phyloP scores from a whole-genome alignment of 768 basidiomycete genomes.

The Boletus rubropictus region DNA sequence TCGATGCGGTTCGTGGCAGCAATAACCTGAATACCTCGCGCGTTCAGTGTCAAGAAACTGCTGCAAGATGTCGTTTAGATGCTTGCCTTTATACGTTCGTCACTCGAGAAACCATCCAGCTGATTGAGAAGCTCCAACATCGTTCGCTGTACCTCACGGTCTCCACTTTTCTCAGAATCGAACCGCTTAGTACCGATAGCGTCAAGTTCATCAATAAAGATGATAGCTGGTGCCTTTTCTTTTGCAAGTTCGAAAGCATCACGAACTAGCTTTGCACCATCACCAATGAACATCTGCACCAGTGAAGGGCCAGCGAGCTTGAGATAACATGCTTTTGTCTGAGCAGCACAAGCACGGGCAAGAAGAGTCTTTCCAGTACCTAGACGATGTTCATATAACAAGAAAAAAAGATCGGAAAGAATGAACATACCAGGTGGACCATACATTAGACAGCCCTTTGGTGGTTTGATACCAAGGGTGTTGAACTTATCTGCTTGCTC shows the following conservation, averaged over 20 bases:
- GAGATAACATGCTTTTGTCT: constrained; percentile 96
- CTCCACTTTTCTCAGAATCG: constrained; percentile 97
- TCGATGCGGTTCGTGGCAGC: constrained; percentile 99
- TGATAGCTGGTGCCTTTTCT: constrained; percentile 97
- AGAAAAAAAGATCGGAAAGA: background rate
- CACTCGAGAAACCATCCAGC: constrained; percentile 94
- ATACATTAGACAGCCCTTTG: constrained; percentile 98
- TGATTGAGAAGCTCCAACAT: constrained; percentile 99
- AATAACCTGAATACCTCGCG: constrained; percentile 62
- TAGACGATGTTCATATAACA: constrained; percentile 20
- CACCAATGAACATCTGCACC: constrained; percentile 99
- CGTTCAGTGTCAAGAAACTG: constrained; percentile 1
- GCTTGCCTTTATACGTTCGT: constrained; percentile 90
- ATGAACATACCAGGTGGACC: constrained; percentile 78
- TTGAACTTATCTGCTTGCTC: constrained; percentile 98
- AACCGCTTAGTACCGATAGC: constrained; percentile 99
- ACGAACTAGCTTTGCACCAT: constrained; percentile 96
- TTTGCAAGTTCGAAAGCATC: constrained; percentile 98
- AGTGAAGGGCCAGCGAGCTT: constrained; percentile 97
- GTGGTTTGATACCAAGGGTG: constrained; percentile 93
- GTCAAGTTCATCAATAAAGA: constrained; percentile 97
- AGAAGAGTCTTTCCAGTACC: constrained; percentile 97
- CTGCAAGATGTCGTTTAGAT: background rate
- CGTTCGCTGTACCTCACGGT: constrained; percentile 99
- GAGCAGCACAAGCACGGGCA: constrained; percentile 95